These are phyloP conservation scores for Spongospora subterranea DNA, from an alignment of 208 protist genomes.

Conservation along the genomic window DNA sequence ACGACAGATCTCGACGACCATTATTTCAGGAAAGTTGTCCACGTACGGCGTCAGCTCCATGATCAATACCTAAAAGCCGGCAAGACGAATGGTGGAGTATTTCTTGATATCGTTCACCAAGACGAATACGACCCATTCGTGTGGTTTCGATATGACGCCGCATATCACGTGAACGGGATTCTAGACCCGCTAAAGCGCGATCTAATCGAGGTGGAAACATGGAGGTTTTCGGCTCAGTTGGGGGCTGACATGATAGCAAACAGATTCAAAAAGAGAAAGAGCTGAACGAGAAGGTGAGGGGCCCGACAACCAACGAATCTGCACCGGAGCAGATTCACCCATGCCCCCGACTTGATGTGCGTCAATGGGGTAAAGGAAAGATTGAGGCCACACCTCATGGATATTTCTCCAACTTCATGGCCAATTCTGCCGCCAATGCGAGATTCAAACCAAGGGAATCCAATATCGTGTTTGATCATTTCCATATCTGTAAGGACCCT, in stretches of 20 bases:
- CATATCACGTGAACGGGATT: neutral
- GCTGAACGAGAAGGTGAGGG: too few species aligned
- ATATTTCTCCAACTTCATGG: neutral
- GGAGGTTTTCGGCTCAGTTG: too few species aligned
- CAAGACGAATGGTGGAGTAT: neutral
- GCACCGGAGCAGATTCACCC: neutral
- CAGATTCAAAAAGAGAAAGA: too few species aligned
- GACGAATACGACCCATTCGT: slow-evolving; percentile 1
- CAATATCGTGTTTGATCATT: neutral
- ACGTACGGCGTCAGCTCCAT: neutral
- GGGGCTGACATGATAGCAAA: too few species aligned
- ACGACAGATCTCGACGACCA: neutral
- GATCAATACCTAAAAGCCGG: neutral
- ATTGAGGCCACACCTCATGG: neutral
- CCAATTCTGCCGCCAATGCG: neutral
- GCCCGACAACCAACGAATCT: too few species aligned
- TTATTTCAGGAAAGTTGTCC: neutral
- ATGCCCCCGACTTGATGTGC: neutral
- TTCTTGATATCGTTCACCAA: neutral
- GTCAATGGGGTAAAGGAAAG: neutral
- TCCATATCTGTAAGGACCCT: neutral
- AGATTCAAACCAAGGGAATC: neutral
- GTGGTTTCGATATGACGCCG: neutral
- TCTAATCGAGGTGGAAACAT: neutral
- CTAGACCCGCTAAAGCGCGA: neutral